phyloP scores from a whole-genome alignment of 1,284 basidiomycete genomes.

The Apiotrichum siamense region DNA sequence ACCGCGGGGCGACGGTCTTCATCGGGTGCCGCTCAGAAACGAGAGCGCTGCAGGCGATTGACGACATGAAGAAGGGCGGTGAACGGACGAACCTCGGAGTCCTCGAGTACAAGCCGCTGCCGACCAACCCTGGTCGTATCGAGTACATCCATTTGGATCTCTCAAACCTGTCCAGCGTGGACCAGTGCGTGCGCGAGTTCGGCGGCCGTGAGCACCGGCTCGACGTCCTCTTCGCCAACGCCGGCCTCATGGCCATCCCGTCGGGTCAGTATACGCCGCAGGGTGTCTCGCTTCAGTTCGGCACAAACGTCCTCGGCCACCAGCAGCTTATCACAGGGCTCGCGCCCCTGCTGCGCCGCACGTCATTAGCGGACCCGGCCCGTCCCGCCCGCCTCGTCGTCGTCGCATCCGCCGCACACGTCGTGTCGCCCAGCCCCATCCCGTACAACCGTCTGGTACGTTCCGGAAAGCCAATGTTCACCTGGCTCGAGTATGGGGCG shows the following conservation, averaged over 20 bases:
- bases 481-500: slow-evolving; percentile 49
- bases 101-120: slow-evolving; percentile 2
- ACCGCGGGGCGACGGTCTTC: slow-evolving; percentile 60
- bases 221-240: slow-evolving; percentile 51
- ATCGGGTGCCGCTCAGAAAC: slow-evolving; percentile 50
- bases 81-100: not conserved
- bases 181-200: slow-evolving; percentile 54
- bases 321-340: slow-evolving; percentile 54
- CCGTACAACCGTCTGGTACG: slow-evolving; percentile 23
- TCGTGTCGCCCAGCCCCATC: slow-evolving; percentile 33
- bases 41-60: slow-evolving; percentile 54
- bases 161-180: slow-evolving; percentile 54
- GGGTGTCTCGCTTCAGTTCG: slow-evolving; percentile 57
- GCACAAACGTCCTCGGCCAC: slow-evolving; percentile 55
- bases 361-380: not conserved
- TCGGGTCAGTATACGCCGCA: slow-evolving; percentile 50
- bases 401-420: slow-evolving; percentile 49
- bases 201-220: slow-evolving; percentile 31
- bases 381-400: slow-evolving; percentile 52
- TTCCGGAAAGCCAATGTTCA: slow-evolving; percentile 23
- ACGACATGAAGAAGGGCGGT: slow-evolving; percentile 50
- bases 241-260: slow-evolving; percentile 54
- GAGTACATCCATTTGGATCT: slow-evolving; percentile 55
- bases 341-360: slow-evolving; percentile 51
- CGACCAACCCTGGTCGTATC: not conserved